Percentiles rank a stretch among this genome's conserved stretches.
phyloP scores from a whole-genome alignment of 768 basidiomycete genomes.

The Pleurotus platypus region DNA sequence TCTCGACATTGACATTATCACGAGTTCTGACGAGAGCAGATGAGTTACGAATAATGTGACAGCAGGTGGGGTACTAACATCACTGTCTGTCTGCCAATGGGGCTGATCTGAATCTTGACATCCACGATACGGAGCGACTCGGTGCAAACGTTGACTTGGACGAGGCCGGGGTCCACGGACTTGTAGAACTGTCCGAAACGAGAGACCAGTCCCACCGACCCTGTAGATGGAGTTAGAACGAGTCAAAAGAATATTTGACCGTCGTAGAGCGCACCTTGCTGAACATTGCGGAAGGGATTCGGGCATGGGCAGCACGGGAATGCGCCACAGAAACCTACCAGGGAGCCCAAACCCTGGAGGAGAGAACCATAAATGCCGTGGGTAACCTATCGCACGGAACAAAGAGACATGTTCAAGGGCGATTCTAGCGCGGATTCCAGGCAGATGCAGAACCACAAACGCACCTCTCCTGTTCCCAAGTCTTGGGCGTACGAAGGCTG shows the following conservation, averaged over 20 bases:
- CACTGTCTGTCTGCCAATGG: conserved; percentile 84
- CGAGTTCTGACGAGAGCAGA: conserved; percentile 45
- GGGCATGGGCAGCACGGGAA: conserved; percentile 83
- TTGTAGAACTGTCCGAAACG: conserved; percentile 97
- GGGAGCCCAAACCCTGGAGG: conserved; percentile 64
- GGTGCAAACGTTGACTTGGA: conserved; percentile 91
- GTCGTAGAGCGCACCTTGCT: conserved; percentile 55
- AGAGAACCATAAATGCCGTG: conserved; percentile 87
- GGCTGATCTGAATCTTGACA: conserved; percentile 93
- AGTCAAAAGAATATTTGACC: not conserved
- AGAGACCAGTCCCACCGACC: conserved; percentile 86
- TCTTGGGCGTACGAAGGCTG: conserved; percentile 94
- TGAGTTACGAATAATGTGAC: conserved; percentile 3
- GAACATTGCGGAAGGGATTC: conserved; percentile 82
- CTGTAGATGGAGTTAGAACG: conserved; percentile 32
- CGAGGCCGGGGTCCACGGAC: conserved; percentile 89
- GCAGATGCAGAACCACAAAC: not conserved
- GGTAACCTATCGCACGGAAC: conserved; percentile 42
- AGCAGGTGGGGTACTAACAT: conserved; percentile 50
- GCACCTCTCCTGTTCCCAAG: conserved; percentile 61
- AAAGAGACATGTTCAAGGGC: not conserved
- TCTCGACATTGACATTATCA: conserved; percentile 92
- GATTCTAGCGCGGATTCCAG: not conserved
- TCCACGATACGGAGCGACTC: conserved; percentile 85
- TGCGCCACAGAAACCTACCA: conserved; percentile 69